Evolutionary conservation across 805 yeast genomes (phyloP).

Genomic region (Starmerella apicola): DNA sequence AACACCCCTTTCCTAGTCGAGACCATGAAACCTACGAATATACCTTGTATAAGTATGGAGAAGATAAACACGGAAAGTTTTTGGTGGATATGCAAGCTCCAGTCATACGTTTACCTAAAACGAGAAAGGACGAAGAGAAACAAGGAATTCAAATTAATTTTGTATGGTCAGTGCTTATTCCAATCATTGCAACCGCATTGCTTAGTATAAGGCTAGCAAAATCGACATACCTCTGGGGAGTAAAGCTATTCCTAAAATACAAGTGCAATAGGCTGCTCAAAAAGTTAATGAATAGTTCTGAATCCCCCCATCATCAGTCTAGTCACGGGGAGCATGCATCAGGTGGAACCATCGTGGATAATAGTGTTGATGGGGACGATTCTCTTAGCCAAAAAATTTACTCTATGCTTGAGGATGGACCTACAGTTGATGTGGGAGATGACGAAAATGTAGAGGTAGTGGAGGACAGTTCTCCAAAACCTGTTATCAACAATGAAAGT

Average conservation of each 20-base stretch:
- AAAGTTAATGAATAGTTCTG: too few relatives aligned
- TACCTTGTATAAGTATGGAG: conserved; percentile 5
- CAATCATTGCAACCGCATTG: too few relatives aligned
- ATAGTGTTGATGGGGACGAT: background rate
- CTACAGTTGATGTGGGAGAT: background rate
- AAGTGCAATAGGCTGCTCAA: too few relatives aligned
- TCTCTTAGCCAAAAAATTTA: background rate
- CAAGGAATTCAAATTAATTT: background rate
- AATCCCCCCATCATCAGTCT: too few relatives aligned
- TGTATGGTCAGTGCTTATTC: too few relatives aligned
- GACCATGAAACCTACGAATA: background rate
- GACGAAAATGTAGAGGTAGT: background rate
- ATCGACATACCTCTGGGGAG: background rate
- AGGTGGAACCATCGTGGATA: background rate
- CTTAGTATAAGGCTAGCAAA: background rate
- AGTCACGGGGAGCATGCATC: too few relatives aligned
- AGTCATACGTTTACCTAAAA: conserved; percentile 1
- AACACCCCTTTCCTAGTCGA: conserved; percentile 45
- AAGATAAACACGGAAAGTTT: conserved; percentile 1
- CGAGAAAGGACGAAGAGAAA: background rate
- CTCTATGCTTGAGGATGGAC: background rate
- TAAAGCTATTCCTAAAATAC: background rate
- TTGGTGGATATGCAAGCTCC: conserved; percentile 6
- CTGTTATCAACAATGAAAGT: background rate
- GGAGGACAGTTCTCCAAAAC: background rate